phyloP scores from a whole-genome alignment of 208 protist genomes.

The Crithidia brevicula region DNA sequence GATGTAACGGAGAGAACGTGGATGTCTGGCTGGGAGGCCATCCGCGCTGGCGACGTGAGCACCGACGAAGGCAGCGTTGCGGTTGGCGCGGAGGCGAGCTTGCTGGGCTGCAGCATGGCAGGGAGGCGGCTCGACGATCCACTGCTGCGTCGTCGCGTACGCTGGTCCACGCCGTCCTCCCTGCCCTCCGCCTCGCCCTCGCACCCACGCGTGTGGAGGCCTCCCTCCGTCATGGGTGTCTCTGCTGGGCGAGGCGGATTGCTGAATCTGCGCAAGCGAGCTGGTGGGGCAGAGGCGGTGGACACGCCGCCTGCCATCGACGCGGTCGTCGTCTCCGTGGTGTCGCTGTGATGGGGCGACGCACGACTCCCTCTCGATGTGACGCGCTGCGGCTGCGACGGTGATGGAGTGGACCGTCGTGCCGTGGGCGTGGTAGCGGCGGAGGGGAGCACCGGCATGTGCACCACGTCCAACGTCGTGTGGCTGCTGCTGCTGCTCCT shows the following conservation, averaged over 20 bases:
- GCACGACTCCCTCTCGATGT: too few species aligned
- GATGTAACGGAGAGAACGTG: constrained; percentile 16
- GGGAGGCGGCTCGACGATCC: constrained; percentile 17
- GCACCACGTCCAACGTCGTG: neutral
- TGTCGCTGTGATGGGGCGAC: too few species aligned
- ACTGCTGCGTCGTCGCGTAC: neutral
- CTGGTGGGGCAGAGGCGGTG: neutral
- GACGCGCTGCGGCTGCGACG: neutral
- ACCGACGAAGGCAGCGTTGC: constrained; percentile 12
- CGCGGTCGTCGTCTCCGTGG: neutral
- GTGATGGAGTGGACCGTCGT: constrained; percentile 1
- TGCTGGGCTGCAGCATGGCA: constrained; percentile 20
- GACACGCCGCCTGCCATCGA: neutral
- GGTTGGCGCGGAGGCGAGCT: constrained; percentile 9
- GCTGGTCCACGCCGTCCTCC: neutral
- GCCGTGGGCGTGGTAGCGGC: constrained; percentile 1
- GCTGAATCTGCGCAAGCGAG: neutral
- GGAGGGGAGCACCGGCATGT: constrained; percentile 22
- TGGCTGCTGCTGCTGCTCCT: neutral
- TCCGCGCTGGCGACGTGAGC: constrained; percentile 21
- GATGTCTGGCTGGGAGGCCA: constrained; percentile 23
- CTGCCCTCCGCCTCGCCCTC: neutral
- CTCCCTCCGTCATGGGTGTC: too few species aligned
- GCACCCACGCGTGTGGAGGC: neutral
- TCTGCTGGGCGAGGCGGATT: too few species aligned